Conservation (phyloP, 1,139 yeast species). For the Saccharomycopsis phalli region DNA sequence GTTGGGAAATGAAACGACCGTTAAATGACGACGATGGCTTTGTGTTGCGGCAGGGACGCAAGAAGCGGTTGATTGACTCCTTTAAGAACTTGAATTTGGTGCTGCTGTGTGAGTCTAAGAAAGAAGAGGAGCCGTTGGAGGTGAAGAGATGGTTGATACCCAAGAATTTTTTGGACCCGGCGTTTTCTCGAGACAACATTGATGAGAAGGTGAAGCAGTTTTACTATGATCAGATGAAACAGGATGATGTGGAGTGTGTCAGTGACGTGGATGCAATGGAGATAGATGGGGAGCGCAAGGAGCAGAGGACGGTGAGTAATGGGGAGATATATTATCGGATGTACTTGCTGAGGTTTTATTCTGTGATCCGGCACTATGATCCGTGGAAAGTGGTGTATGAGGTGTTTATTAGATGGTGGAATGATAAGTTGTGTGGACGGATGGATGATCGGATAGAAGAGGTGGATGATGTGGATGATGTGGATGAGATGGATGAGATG, state of each 20-base stretch:
- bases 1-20: too few species aligned
- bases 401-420: conserved; percentile 3
- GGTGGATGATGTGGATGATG: neutral
- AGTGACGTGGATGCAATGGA: conserved; percentile 13
- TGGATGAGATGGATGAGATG: neutral
- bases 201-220: conserved; percentile 2
- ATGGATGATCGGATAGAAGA: neutral
- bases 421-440: neutral
- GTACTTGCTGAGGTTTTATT: conserved; percentile 9
- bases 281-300: conserved; percentile 6
- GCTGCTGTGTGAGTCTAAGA: too few species aligned
- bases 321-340: conserved; percentile 12
- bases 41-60: neutral
- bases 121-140: neutral
- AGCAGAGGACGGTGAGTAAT: conserved; percentile 1
- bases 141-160: conserved; percentile 7
- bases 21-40: too few species aligned
- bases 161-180: conserved; percentile 13
- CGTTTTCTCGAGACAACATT: conserved; percentile 1
- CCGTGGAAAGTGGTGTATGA: conserved; percentile 4
- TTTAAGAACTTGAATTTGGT: neutral
- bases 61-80: neutral
- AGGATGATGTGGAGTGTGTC: neutral
- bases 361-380: conserved; percentile 10
- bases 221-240: conserved; percentile 2